These are phyloP conservation scores for Penicillium olsonii DNA, from an alignment of 2,329 filamentous ascomycete genomes.

Conservation along the genomic window DNA sequence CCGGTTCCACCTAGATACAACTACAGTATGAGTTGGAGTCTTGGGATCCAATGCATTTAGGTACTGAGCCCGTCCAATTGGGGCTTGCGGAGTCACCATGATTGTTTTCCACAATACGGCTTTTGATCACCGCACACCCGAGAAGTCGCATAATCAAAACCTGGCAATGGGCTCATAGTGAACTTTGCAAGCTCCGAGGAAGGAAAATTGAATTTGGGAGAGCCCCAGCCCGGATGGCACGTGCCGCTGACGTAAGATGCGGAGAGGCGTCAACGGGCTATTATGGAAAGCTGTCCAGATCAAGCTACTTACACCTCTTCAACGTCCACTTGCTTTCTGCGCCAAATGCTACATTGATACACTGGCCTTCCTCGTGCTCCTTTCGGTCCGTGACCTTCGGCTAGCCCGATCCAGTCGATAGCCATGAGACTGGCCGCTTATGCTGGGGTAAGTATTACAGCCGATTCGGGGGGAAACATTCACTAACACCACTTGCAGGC, in stretches of 20 bases:
- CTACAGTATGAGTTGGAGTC: too few relatives aligned
- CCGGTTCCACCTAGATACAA: too few relatives aligned
- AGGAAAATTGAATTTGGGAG: too few relatives aligned
- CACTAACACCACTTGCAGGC: slow-evolving; percentile 51
- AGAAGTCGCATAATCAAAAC: too few relatives aligned
- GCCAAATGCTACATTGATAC: slow-evolving; percentile 12
- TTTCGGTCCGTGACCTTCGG: slow-evolving; percentile 32
- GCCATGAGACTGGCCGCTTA: slow-evolving; percentile 54
- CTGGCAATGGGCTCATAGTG: too few relatives aligned
- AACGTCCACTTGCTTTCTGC: slow-evolving; percentile 9
- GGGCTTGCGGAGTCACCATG: too few relatives aligned
- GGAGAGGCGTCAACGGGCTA: slow-evolving; percentile 18
- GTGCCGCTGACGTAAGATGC: slow-evolving; percentile 31
- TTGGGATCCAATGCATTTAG: too few relatives aligned
- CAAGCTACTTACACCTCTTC: slow-evolving; percentile 18
- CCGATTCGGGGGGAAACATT: background rate
- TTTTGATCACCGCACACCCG: too few relatives aligned
- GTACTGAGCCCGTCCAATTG: too few relatives aligned
- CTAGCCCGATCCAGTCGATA: slow-evolving; percentile 24
- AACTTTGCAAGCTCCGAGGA: too few relatives aligned
- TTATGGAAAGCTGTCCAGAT: slow-evolving; percentile 31
- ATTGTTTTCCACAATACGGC: too few relatives aligned
- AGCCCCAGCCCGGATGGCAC: too few relatives aligned
- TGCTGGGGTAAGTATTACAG: slow-evolving; percentile 48
- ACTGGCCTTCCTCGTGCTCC: slow-evolving; percentile 3